A percentile compares a stretch with the other conserved stretches of the same genome.
phyloP scores from a whole-genome alignment of 2,329 filamentous ascomycete genomes.

The Didymella lethalis region DNA sequence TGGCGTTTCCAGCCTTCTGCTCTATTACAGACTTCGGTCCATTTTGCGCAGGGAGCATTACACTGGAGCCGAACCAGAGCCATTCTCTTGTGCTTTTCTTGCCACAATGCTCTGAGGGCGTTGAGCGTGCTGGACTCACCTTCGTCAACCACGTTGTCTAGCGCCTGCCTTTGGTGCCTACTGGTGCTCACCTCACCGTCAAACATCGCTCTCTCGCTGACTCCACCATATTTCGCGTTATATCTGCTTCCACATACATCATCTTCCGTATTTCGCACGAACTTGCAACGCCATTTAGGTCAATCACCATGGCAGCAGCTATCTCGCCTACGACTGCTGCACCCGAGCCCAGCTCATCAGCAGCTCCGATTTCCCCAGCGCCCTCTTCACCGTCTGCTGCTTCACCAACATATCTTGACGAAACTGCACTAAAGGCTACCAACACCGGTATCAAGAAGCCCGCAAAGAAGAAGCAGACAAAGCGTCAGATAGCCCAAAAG shows the following conservation, averaged over 20 bases:
- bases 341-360: neutral
- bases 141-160: constrained; percentile 6
- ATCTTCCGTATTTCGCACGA: neutral
- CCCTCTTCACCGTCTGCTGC: constrained; percentile 27
- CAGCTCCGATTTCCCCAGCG: neutral
- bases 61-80: neutral
- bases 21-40: too few relatives aligned
- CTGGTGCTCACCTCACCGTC: constrained; percentile 17
- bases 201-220: neutral
- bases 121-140: neutral
- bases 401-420: constrained; percentile 18
- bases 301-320: constrained; percentile 36
- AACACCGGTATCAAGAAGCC: constrained; percentile 42
- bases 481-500: constrained; percentile 33
- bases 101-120: neutral
- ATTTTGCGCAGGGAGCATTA: neutral
- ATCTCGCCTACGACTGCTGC: constrained; percentile 15
- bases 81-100: neutral
- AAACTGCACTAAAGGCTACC: constrained; percentile 31
- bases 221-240: neutral
- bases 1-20: too few relatives aligned
- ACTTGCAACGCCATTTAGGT: neutral
- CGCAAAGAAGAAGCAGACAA: constrained; percentile 25
- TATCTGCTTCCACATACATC: neutral
- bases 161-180: constrained; percentile 17